phyloP scores from a whole-genome alignment of 2,329 filamentous ascomycete genomes.

The Penicillium sp. region DNA sequence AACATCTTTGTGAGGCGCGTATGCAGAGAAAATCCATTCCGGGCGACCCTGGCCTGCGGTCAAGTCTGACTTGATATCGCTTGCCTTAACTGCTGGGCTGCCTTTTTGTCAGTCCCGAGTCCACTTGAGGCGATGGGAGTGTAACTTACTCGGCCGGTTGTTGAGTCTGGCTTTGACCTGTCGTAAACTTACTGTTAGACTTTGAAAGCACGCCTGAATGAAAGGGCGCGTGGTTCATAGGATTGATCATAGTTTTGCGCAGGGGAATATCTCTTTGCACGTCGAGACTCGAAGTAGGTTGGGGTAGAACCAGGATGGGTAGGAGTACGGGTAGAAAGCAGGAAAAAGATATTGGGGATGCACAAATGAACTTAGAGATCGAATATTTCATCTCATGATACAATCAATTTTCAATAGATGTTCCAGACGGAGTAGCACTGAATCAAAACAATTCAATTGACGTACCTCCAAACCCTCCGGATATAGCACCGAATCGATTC shows the following conservation, averaged over 20 bases:
- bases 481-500: constrained; percentile 60
- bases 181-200: not conserved
- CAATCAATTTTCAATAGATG: not conserved
- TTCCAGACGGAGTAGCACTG: not conserved
- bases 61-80: constrained; percentile 65
- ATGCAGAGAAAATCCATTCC: constrained; percentile 81
- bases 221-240: not conserved
- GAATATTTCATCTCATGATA: not conserved
- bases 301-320: not conserved
- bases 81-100: constrained; percentile 56
- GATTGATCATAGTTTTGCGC: not conserved
- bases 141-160: constrained; percentile 25
- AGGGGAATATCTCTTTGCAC: not conserved
- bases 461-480: constrained; percentile 44
- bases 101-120: constrained; percentile 21
- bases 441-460: constrained; percentile 3
- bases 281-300: not conserved
- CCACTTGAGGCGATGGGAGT: not conserved
- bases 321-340: not conserved
- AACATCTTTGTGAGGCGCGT: constrained; percentile 72
- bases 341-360: not conserved
- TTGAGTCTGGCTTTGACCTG: constrained; percentile 21
- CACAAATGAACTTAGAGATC: not conserved
- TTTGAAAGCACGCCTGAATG: not conserved
- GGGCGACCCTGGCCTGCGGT: constrained; percentile 63